phyloP scores from a whole-genome alignment of 2,329 filamentous ascomycete genomes.

The Nannizziopsis barbatae region DNA sequence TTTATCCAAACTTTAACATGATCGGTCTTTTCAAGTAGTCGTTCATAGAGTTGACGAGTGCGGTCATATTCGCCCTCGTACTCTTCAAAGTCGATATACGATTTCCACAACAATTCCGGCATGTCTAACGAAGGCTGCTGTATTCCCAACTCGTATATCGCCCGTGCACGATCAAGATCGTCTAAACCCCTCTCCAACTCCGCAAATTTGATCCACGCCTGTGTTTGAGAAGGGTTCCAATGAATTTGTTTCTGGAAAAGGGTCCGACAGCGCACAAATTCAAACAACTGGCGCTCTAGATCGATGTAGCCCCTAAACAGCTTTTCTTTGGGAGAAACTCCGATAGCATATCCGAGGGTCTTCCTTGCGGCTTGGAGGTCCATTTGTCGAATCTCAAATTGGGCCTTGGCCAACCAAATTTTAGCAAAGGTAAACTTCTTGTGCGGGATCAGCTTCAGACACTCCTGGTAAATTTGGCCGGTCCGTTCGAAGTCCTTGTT shows the following conservation, averaged over 20 bases:
- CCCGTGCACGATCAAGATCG: constrained; percentile 74
- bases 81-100: constrained; percentile 97
- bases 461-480: constrained; percentile 81
- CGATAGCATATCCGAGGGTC: constrained; percentile 77
- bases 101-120: constrained; percentile 95
- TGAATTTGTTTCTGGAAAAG: constrained; percentile 90
- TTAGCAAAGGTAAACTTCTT: constrained; percentile 97
- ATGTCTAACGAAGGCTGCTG: constrained; percentile 78
- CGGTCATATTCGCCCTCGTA: constrained; percentile 84
- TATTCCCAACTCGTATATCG: constrained; percentile 85
- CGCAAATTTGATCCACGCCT: constrained; percentile 94
- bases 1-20: constrained; percentile 99
- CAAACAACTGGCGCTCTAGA: constrained; percentile 83
- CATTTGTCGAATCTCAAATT: constrained; percentile 83
- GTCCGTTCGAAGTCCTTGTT: constrained; percentile 67
- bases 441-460: constrained; percentile 78
- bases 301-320: constrained; percentile 90
- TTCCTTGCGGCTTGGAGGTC: constrained; percentile 73
- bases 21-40: constrained; percentile 84
- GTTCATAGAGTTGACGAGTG: constrained; percentile 74
- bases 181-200: constrained; percentile 86
- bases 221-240: constrained; percentile 80
- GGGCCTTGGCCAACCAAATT: constrained; percentile 84
- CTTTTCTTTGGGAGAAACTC: constrained; percentile 92
- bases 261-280: constrained; percentile 81